Base-by-base conservation (phyloP, 257 asterid genomes). In the Orobanche coerulescens region DNA sequence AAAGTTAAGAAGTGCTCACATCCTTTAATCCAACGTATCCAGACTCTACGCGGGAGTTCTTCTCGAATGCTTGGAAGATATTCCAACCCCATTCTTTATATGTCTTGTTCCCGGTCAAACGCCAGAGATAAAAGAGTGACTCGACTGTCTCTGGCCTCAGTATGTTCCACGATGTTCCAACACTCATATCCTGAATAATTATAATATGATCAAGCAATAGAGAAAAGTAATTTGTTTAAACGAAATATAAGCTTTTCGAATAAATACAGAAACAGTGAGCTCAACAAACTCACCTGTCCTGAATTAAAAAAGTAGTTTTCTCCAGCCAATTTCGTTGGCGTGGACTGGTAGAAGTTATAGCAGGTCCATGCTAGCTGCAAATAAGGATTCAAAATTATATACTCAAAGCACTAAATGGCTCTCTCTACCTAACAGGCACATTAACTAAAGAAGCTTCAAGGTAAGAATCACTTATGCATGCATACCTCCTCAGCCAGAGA, bases 11-110 rank as follows among this genome's bases (percentile, higher is more conserved):
- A 66, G 65, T 33, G 53, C 99, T 84, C 78, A 94, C 99, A 82
- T 94, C 99, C 71, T 87, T 94, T 60, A 94, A 71, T 65, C 99
- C 99, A 68, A 94, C 99, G 54, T 94, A 94, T 78, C 99, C 99
- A 0, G 96, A 61, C 56, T 87, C 96, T 26, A 78, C 66, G 18
- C 95, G 88, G 40, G 95, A 94, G 80, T 94, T 94, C 86, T 85
- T 87, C 80, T 94, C 99, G 67, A 90, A 94, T 75, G 99, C 99
- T 79, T 83, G 88, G 72, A 94, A 94, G 71, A 94, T 94, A 75
- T 90, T 82, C 99, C 99, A 94, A 70, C 99, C 99, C 99, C 99
- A 94, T 63, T 94, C 99, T 71, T 90, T 93, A 65, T 90, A 94
- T 1, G 99, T 94, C 90, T 84, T 83, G 69, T 94, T 94, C 60